Percentiles rank a stretch among this genome's conserved stretches.
These are phyloP conservation scores for Entomortierella chlamydospora DNA, from an alignment of 192 early-diverging fungal species.

Conservation along the genomic window DNA sequence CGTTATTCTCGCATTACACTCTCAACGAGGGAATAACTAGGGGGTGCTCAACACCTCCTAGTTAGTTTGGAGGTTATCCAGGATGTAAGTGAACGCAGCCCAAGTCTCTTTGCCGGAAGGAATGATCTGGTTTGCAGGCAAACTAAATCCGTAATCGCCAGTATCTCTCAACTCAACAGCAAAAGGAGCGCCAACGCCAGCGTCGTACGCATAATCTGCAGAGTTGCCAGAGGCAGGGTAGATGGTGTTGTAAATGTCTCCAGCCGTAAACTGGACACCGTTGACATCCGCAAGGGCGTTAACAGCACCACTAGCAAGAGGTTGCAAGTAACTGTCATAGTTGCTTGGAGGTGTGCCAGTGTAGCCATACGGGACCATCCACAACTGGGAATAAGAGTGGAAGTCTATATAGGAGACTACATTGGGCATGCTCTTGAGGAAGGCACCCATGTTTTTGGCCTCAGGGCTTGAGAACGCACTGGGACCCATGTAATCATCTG, in stretches of 20 bases:
- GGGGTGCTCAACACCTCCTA: neutral
- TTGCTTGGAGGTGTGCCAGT: slow-evolving; percentile 19
- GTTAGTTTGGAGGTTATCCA: slow-evolving; percentile 17
- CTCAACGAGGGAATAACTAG: too few species aligned
- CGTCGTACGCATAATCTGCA: slow-evolving; percentile 60
- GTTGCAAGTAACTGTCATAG: slow-evolving; percentile 36
- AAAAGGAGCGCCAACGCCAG: slow-evolving; percentile 19
- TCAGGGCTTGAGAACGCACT: slow-evolving; percentile 57
- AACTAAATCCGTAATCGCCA: slow-evolving; percentile 31
- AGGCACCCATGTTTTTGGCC: slow-evolving; percentile 56
- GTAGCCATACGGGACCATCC: slow-evolving; percentile 48
- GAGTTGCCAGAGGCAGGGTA: slow-evolving; percentile 65
- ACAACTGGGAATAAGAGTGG: slow-evolving; percentile 66
- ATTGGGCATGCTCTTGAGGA: slow-evolving; percentile 48
- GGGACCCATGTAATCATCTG: slow-evolving; percentile 58
- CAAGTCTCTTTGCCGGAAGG: slow-evolving; percentile 37
- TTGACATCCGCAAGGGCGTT: slow-evolving; percentile 23
- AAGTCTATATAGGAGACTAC: slow-evolving; percentile 61
- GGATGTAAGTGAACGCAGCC: slow-evolving; percentile 25
- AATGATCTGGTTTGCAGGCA: slow-evolving; percentile 36
- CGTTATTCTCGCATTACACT: too few species aligned
- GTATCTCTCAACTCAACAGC: slow-evolving; percentile 47
- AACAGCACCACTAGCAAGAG: slow-evolving; percentile 24
- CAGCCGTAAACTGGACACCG: slow-evolving; percentile 56
- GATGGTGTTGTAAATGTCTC: slow-evolving; percentile 59